Evolutionary conservation across 108 stramenopile species (phyloP).

Genomic region (Nitzschia palea): DNA sequence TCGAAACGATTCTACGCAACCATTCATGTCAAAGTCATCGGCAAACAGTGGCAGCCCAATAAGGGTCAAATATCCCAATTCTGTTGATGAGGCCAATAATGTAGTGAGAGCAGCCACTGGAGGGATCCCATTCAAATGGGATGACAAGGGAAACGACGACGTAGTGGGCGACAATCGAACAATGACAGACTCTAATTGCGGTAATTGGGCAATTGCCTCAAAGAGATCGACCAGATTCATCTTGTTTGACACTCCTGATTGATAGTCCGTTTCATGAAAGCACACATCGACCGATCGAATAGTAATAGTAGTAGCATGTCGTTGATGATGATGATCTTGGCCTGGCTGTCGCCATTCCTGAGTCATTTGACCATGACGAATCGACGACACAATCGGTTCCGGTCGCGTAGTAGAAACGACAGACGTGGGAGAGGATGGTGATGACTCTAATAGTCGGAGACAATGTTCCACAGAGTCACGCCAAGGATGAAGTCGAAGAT

Average conservation of each 20-base stretch:
- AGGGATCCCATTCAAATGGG: neutral
- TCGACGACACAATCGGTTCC: neutral
- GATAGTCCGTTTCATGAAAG: neutral
- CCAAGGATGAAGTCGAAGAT: constrained; percentile 16
- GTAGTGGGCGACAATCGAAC: neutral
- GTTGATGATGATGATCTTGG: too few species aligned
- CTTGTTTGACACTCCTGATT: too few species aligned
- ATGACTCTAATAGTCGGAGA: neutral
- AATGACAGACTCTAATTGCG: constrained; percentile 1
- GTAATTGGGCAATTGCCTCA: neutral
- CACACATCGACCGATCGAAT: neutral
- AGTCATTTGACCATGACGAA: neutral
- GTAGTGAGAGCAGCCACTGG: neutral
- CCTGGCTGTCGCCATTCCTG: too few species aligned
- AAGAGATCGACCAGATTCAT: neutral
- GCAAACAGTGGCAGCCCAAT: neutral
- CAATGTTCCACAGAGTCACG: constrained; percentile 4
- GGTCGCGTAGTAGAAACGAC: neutral
- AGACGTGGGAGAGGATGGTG: neutral
- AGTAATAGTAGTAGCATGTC: neutral
- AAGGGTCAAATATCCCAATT: neutral
- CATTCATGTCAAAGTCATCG: constrained; percentile 17
- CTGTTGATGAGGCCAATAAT: neutral
- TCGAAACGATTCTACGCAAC: neutral
- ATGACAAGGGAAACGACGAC: neutral